A percentile compares a stretch with the other conserved stretches of the same genome.
Conservation (phyloP, 495 filamentous ascomycete genomes). For the Lasiosphaeriaceae sp. region DNA sequence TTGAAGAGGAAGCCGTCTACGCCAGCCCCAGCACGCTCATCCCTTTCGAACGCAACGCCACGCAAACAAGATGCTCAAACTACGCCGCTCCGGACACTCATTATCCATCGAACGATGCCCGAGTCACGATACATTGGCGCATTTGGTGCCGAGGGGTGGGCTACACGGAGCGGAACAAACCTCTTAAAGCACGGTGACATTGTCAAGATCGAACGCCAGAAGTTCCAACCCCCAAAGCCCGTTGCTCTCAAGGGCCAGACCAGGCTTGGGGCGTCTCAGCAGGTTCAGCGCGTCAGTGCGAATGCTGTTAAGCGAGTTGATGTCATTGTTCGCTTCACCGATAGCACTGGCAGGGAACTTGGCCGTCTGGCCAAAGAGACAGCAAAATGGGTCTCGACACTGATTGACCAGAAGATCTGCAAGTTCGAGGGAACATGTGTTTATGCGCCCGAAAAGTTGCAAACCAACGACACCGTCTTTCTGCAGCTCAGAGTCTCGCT, state of each 20-base stretch:
- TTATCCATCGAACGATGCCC: slow-evolving; percentile 41
- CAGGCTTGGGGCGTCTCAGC: slow-evolving; percentile 25
- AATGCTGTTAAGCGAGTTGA: slow-evolving; percentile 61
- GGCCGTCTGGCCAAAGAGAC: slow-evolving; percentile 85
- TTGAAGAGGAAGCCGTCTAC: slow-evolving; percentile 23
- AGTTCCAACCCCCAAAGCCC: slow-evolving; percentile 58
- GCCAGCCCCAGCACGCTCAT: slow-evolving; percentile 14
- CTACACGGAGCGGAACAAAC: slow-evolving; percentile 75
- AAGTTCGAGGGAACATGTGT: slow-evolving; percentile 84
- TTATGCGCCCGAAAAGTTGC: slow-evolving; percentile 77
- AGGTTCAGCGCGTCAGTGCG: slow-evolving; percentile 31
- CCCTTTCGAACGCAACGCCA: slow-evolving; percentile 10
- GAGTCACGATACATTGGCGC: slow-evolving; percentile 77
- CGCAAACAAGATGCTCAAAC: slow-evolving; percentile 1
- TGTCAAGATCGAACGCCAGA: slow-evolving; percentile 83
- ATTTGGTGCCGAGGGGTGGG: slow-evolving; percentile 89
- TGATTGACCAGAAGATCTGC: slow-evolving; percentile 90
- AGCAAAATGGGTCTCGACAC: slow-evolving; percentile 88
- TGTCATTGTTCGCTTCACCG: slow-evolving; percentile 92
- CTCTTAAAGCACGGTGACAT: slow-evolving; percentile 72
- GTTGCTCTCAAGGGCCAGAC: slow-evolving; percentile 47
- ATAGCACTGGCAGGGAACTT: slow-evolving; percentile 71
- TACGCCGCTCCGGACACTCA: not conserved
- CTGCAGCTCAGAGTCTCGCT: slow-evolving; percentile 80
- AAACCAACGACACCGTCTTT: slow-evolving; percentile 90